phyloP scores from a whole-genome alignment of 2,329 filamentous ascomycete genomes.

The Aspergillus sp. region DNA sequence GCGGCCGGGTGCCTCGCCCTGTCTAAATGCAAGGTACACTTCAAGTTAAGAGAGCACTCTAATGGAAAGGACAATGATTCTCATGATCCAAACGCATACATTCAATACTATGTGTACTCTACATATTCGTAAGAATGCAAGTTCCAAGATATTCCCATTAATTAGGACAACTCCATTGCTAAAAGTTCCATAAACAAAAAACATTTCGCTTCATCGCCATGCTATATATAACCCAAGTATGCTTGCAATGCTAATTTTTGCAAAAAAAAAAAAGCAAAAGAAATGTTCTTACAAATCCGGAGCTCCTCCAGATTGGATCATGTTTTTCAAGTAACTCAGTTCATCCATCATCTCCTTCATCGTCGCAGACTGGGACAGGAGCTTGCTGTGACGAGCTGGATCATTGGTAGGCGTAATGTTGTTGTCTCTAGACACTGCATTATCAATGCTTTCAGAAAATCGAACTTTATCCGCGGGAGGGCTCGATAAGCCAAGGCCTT shows the following conservation, averaged over 20 bases:
- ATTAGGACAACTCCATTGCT: neutral
- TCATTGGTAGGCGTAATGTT: neutral
- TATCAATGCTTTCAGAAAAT: constrained; percentile 17
- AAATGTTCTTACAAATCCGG: constrained; percentile 16
- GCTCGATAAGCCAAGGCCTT: constrained; percentile 27
- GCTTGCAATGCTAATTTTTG: constrained; percentile 15
- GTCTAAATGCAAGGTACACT: neutral
- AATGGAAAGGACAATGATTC: too few relatives aligned
- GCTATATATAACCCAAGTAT: constrained; percentile 4
- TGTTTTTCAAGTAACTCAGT: constrained; percentile 51
- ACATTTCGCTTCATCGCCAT: constrained; percentile 1
- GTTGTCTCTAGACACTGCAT: constrained; percentile 4
- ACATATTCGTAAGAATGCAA: too few relatives aligned
- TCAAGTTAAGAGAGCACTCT: too few relatives aligned
- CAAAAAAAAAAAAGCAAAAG: neutral
- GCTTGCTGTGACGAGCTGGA: constrained; percentile 2
- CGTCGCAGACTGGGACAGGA: constrained; percentile 5
- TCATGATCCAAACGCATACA: too few relatives aligned
- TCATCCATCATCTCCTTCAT: constrained; percentile 53
- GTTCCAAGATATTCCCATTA: too few relatives aligned
- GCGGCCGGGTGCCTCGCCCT: constrained; percentile 1
- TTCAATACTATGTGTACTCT: too few relatives aligned
- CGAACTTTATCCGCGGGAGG: constrained; percentile 25
- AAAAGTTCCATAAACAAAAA: neutral
- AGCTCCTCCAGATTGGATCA: constrained; percentile 40